Percentiles rank a stretch among this genome's conserved stretches.
phyloP scores from a whole-genome alignment of 2,329 filamentous ascomycete genomes.

The Graphilbum ipis-grandicollis region DNA sequence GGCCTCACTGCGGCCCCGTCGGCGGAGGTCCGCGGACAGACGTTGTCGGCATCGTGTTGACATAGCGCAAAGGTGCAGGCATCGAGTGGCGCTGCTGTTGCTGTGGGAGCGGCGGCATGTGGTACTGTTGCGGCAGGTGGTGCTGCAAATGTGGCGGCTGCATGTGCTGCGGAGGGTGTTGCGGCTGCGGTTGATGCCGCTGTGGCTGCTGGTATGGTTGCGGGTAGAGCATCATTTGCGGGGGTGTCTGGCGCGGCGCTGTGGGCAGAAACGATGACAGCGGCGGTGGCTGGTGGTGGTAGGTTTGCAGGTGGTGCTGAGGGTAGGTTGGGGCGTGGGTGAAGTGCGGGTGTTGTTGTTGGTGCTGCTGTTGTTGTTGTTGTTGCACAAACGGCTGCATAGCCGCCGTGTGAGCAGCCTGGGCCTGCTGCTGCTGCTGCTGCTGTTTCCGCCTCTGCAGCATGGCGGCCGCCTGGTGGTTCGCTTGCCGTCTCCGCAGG shows the following conservation, averaged over 20 bases:
- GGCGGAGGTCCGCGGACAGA: background rate
- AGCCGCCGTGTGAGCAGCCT: background rate
- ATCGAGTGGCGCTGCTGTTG: background rate
- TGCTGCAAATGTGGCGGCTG: too few relatives aligned
- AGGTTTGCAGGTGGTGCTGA: too few relatives aligned
- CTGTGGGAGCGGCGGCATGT: too few relatives aligned
- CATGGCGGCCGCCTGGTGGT: conserved; percentile 4
- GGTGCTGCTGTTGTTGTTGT: background rate
- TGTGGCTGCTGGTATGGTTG: background rate
- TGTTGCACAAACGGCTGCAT: background rate
- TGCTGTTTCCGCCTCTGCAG: conserved; percentile 1
- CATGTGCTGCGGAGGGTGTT: background rate
- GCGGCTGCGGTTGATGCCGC: background rate
- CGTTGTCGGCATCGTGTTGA: background rate
- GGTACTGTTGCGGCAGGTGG: too few relatives aligned
- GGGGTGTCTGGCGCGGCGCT: too few relatives aligned
- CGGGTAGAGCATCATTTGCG: too few relatives aligned
- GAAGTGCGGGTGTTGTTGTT: too few relatives aligned
- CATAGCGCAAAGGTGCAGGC: conserved; percentile 1
- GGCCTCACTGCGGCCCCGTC: background rate
- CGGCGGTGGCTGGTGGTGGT: too few relatives aligned
- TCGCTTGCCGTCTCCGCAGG: conserved; percentile 21
- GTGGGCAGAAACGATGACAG: too few relatives aligned
- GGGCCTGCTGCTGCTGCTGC: background rate
- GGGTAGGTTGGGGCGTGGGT: too few relatives aligned